Conservation (phyloP, 331 rosid species). For the Cydonia oblonga region DNA sequence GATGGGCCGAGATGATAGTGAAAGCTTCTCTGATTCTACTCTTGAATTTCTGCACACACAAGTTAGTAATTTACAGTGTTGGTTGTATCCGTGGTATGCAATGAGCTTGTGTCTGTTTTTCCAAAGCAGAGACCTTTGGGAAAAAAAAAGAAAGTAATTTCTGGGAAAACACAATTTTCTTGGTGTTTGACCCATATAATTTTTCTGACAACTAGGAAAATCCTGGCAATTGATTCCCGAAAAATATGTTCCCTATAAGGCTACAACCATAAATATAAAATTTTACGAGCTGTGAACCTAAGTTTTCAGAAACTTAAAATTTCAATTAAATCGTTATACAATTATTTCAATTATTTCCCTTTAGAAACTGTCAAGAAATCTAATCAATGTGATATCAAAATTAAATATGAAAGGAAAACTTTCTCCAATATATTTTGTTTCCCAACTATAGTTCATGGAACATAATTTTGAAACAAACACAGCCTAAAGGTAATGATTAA, state of each 20-base stretch:
- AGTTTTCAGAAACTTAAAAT: background rate
- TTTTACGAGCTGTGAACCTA: background rate
- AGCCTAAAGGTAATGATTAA: background rate
- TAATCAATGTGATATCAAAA: background rate
- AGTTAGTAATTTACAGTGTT: conserved; percentile 35
- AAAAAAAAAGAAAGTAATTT: background rate
- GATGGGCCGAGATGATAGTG: conserved; percentile 87
- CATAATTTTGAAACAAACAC: background rate
- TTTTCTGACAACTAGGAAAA: background rate
- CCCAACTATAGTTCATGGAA: background rate
- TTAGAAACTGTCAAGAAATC: background rate
- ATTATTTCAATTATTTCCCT: background rate
- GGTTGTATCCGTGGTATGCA: background rate
- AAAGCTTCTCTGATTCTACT: conserved; percentile 63
- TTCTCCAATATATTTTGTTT: background rate
- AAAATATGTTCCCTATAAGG: background rate
- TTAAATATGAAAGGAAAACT: background rate
- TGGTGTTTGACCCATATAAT: background rate
- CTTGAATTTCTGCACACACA: conserved; percentile 78
- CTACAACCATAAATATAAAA: background rate
- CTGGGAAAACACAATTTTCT: background rate
- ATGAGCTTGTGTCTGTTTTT: background rate
- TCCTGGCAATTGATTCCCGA: background rate
- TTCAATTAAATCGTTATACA: no score
- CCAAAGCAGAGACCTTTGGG: background rate